A percentile compares a stretch with the other conserved stretches of the same genome.
These are phyloP conservation scores for Salix udensis DNA, from an alignment of 345 rosid species.

Conservation along the genomic window DNA sequence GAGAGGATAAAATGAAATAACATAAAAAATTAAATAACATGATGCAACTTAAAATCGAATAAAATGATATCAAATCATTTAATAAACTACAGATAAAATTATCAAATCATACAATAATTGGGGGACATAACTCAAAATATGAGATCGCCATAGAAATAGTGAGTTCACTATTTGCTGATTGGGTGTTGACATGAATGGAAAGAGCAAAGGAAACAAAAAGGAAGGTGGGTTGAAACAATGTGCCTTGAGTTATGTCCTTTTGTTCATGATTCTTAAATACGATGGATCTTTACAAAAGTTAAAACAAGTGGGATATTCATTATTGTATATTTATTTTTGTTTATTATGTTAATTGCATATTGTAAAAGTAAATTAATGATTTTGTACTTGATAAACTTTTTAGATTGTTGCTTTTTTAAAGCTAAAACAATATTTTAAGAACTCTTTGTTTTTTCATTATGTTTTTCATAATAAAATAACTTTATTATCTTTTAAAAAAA, in stretches of 20 bases:
- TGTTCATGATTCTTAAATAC: not conserved
- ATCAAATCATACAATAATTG: not conserved
- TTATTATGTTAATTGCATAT: too few relatives aligned
- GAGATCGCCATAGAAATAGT: not conserved
- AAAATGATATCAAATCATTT: not conserved
- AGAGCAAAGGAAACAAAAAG: not conserved
- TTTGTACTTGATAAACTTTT: too few relatives aligned
- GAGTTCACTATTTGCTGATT: not conserved
- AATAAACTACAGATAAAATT: too few relatives aligned
- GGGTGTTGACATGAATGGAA: not conserved
- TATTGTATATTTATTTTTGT: too few relatives aligned
- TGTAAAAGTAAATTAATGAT: too few relatives aligned
- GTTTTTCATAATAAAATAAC: too few relatives aligned
- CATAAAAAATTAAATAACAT: not conserved
- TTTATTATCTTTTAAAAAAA: too few relatives aligned
- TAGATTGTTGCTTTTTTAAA: too few relatives aligned
- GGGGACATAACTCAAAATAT: not conserved
- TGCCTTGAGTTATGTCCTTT: not conserved
- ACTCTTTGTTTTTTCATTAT: too few relatives aligned
- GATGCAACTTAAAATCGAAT: not conserved
- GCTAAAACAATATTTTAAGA: too few relatives aligned
- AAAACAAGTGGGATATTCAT: too few relatives aligned
- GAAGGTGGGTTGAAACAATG: not conserved
- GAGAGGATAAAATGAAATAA: not conserved
- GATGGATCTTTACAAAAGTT: too few relatives aligned